Conservation (phyloP, 1,284 basidiomycete species). For the Rhodofomes roseus region DNA sequence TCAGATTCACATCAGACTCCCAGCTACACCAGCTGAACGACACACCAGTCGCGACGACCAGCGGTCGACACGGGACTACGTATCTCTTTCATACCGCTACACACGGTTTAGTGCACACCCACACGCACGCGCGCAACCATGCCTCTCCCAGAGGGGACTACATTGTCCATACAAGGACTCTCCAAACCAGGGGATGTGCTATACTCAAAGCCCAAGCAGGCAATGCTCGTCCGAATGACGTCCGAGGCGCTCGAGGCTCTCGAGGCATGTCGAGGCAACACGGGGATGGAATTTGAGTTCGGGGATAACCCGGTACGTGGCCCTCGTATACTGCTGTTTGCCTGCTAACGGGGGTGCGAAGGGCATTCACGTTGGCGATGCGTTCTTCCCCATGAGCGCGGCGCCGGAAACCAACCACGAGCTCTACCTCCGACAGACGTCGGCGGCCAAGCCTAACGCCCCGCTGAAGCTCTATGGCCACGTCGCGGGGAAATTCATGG, state of each 20-base stretch:
- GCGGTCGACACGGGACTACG: background rate
- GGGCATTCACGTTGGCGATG: conserved; percentile 63
- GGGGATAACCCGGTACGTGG: conserved; percentile 49
- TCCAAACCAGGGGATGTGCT: conserved; percentile 48
- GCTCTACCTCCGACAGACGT: conserved; percentile 60
- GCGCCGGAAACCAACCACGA: conserved; percentile 57
- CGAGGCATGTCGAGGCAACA: conserved; percentile 42
- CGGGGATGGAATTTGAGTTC: conserved; percentile 56
- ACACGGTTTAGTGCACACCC: conserved; percentile 1
- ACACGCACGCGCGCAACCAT: conserved; percentile 31
- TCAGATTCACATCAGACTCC: background rate
- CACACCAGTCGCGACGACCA: background rate
- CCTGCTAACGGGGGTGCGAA: conserved; percentile 23
- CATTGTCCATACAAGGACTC: conserved; percentile 54
- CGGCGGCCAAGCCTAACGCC: conserved; percentile 50
- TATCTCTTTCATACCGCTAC: background rate
- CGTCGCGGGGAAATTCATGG: conserved; percentile 61
- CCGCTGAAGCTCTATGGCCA: conserved; percentile 71
- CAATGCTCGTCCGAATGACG: conserved; percentile 70
- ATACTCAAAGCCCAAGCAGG: conserved; percentile 61
- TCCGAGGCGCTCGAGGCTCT: conserved; percentile 65
- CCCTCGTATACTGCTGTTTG: background rate
- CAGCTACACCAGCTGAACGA: background rate
- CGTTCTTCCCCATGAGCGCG: conserved; percentile 56
- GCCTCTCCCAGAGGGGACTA: conserved; percentile 55